Base-by-base conservation (phyloP, 2,329 filamentous ascomycete species). In the Penicillium sp. region DNA sequence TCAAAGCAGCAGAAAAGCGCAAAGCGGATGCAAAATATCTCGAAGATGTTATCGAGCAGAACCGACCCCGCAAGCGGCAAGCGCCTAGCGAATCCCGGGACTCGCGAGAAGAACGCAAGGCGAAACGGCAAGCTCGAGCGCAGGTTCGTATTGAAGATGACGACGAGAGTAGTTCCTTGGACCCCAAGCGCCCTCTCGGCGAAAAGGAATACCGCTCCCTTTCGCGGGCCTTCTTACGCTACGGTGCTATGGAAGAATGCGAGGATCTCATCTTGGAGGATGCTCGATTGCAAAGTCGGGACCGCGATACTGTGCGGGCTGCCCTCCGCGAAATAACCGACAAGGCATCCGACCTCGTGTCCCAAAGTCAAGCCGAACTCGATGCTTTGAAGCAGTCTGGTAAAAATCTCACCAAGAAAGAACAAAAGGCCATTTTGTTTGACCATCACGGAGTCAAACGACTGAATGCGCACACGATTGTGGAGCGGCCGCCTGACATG, bases 361-460 rank as follows among this genome's bases (percentile, higher is more conserved):
- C 84, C 45, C 86, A 88, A 56, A 87, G 95, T 45, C 69, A 74
- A 31, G 72, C 74, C 20, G 72, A 77, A 42, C 68, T 82, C 37
- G 74, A 76, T 41, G 75, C 75, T 10, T 62, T 81, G 52, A 85
- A 92, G 62, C 79, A 72, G 14, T 71, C 84, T 47, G 86, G 86
- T 57, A 93, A 92, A 60, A 75, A 80, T 2, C 67, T 93, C 37
- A 94, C 90, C 0, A 95, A 96, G 71, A 98, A 98, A 64, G 92
- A 98, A 60, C 87, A 87, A 65, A 98, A 98, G 66, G 92, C 92
- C 0, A 86, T 98, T 12, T 71, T 98, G 30, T 95, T 98, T 55
- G 89, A 96, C 60, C 95, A 89, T 65, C 82, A 84, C 30, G 87
- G 89, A 38, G 83, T 95, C 34, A 94, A 94, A 65, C 89, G 94